Evolutionary conservation across 2,329 filamentous ascomycete species (phyloP).

Genomic region (Paracoccidioides brasiliensis): DNA sequence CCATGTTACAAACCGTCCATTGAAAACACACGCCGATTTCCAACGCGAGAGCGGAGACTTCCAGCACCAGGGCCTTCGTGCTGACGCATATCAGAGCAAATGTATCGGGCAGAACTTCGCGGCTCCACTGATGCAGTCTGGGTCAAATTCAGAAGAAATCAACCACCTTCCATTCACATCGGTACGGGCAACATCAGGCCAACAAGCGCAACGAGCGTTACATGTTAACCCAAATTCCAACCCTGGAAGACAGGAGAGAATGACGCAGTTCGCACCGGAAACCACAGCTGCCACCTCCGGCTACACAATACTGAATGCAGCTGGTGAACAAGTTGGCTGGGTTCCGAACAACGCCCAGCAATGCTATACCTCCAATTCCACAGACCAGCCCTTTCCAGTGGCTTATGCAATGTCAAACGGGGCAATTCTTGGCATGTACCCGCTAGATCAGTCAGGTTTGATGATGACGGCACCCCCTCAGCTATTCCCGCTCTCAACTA

Average conservation of each 20-base stretch:
- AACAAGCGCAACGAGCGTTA: neutral
- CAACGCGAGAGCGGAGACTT: neutral
- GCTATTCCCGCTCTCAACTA: neutral
- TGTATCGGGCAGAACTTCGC: neutral
- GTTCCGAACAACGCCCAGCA: constrained; percentile 10
- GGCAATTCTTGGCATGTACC: neutral
- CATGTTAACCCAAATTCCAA: neutral
- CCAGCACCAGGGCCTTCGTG: neutral
- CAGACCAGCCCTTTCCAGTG: neutral
- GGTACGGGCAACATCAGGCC: constrained; percentile 2
- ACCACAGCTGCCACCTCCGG: constrained; percentile 9
- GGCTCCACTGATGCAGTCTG: neutral
- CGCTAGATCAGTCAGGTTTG: constrained; percentile 2
- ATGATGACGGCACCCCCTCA: constrained; percentile 10
- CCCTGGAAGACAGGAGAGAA: neutral
- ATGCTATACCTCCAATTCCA: constrained; percentile 6
- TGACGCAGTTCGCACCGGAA: constrained; percentile 3
- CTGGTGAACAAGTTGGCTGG: constrained; percentile 10
- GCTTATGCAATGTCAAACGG: neutral
- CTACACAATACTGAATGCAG: constrained; percentile 5
- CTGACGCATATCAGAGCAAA: neutral
- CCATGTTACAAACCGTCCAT: neutral
- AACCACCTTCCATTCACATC: neutral
- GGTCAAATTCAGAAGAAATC: neutral
- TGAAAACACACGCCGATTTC: neutral